A percentile compares a stretch with the other conserved stretches of the same genome.
These are phyloP conservation scores for Ophiostoma piceae DNA, from an alignment of 2,329 filamentous ascomycete species.

Conservation along the genomic window DNA sequence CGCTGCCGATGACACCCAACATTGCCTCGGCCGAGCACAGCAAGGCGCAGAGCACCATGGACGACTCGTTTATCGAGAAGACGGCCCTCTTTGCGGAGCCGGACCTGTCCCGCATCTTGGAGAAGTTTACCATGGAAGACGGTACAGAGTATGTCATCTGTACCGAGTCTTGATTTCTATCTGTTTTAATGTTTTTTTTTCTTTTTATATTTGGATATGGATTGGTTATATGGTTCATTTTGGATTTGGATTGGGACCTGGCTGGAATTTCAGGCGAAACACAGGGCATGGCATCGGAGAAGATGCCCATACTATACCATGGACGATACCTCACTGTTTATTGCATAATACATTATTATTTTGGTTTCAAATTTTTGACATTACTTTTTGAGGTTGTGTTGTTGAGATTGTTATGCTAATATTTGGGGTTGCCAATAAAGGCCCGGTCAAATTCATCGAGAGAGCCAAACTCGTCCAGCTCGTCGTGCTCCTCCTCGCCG, in stretches of 20 bases:
- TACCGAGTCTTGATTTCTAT: constrained; percentile 13
- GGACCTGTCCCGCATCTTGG: constrained; percentile 22
- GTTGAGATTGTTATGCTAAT: neutral
- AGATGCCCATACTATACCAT: constrained; percentile 14
- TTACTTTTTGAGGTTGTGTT: neutral
- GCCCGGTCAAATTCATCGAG: constrained; percentile 7
- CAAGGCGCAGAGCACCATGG: constrained; percentile 14
- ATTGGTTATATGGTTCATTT: neutral
- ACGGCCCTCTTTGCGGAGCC: constrained; percentile 22
- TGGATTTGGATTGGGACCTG: constrained; percentile 4
- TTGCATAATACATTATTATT: constrained; percentile 3
- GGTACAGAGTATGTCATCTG: constrained; percentile 24
- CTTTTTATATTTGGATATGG: neutral
- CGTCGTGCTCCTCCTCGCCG: neutral
- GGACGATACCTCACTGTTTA: constrained; percentile 20
- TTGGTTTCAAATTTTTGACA: neutral
- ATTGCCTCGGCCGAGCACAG: constrained; percentile 3
- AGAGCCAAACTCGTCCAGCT: constrained; percentile 17
- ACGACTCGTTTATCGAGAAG: constrained; percentile 20
- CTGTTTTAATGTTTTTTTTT: neutral
- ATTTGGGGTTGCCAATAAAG: neutral
- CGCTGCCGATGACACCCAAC: constrained; percentile 18
- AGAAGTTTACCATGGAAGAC: constrained; percentile 25
- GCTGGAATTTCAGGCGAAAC: constrained; percentile 20
- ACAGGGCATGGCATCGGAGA: constrained; percentile 11